Evolutionary conservation across 495 filamentous ascomycete genomes (phyloP).

Genomic region (Penicillium goetzii): DNA sequence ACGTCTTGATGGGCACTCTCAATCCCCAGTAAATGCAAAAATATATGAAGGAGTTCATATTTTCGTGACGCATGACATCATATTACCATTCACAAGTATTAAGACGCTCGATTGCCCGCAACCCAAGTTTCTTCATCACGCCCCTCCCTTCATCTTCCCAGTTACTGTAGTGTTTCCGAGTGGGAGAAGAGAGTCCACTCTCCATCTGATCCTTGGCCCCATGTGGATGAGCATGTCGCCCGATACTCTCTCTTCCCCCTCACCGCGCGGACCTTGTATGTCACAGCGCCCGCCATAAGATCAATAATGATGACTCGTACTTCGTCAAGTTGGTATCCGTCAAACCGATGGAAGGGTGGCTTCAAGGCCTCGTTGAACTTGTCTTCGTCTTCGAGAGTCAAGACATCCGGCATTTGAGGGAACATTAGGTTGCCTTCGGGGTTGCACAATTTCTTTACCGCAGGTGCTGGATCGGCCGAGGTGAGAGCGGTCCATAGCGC

Average conservation of each 20-base stretch:
- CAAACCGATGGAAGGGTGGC: slow-evolving; percentile 50
- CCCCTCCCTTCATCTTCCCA: background rate
- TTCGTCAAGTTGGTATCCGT: slow-evolving; percentile 44
- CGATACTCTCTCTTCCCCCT: slow-evolving; percentile 34
- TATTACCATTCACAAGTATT: slow-evolving; percentile 20
- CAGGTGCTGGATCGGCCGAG: slow-evolving; percentile 46
- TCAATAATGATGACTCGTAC: slow-evolving; percentile 50
- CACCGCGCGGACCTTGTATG: slow-evolving; percentile 41
- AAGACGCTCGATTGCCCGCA: slow-evolving; percentile 16
- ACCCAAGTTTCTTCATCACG: slow-evolving; percentile 3
- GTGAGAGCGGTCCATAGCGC: slow-evolving; percentile 50
- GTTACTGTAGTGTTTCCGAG: slow-evolving; percentile 43
- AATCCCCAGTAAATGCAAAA: slow-evolving; percentile 7
- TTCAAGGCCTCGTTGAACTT: slow-evolving; percentile 34
- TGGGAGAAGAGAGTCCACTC: slow-evolving; percentile 48
- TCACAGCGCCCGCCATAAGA: slow-evolving; percentile 49
- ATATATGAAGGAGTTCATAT: slow-evolving; percentile 19
- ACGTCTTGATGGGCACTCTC: background rate
- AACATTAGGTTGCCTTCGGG: slow-evolving; percentile 44
- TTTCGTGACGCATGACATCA: slow-evolving; percentile 25
- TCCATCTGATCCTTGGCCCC: slow-evolving; percentile 51
- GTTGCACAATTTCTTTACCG: slow-evolving; percentile 44
- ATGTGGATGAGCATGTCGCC: slow-evolving; percentile 45
- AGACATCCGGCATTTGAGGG: slow-evolving; percentile 38
- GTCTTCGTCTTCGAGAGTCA: slow-evolving; percentile 39